Conservation (phyloP, 2,329 filamentous ascomycete genomes). For the Xenosphaeropsis pyriputrescens region DNA sequence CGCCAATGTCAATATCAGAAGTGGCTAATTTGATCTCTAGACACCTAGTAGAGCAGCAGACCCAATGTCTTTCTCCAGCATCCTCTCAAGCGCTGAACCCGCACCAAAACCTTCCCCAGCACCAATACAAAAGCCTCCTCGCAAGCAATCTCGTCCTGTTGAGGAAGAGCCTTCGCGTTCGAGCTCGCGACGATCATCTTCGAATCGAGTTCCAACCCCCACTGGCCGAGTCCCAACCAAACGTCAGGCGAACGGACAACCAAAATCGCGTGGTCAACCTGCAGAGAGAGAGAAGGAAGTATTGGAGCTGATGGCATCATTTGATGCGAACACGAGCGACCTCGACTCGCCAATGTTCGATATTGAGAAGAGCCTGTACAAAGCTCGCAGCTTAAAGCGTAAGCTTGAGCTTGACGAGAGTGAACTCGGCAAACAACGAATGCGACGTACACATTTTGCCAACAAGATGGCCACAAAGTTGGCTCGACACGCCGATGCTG, state of each 20-base stretch:
- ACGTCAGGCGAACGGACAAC: conserved; percentile 27
- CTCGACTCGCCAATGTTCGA: conserved; percentile 36
- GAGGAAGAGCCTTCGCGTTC: conserved; percentile 13
- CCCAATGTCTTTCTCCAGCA: conserved; percentile 93
- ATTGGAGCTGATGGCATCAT: conserved; percentile 45
- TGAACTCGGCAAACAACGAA: conserved; percentile 51
- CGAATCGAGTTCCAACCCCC: conserved; percentile 26
- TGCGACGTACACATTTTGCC: conserved; percentile 44
- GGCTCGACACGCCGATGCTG: conserved; percentile 50
- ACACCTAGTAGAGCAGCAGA: conserved; percentile 63
- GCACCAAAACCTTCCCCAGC: conserved; percentile 32
- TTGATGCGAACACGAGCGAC: conserved; percentile 43
- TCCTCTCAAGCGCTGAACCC: conserved; percentile 71
- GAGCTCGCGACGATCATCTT: conserved; percentile 29
- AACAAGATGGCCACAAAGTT: conserved; percentile 46
- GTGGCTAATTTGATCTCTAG: conserved; percentile 23
- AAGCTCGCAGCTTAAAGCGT: conserved; percentile 50
- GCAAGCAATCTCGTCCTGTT: conserved; percentile 6
- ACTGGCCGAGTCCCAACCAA: conserved; percentile 25
- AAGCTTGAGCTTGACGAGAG: conserved; percentile 46
- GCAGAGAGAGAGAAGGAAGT: conserved; percentile 54
- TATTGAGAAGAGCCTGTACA: conserved; percentile 31
- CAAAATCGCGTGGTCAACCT: conserved; percentile 36
- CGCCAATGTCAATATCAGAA: background rate
- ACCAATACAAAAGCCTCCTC: conserved; percentile 5